Conservation (phyloP, 2,329 filamentous ascomycete species). For the Diplodia mutila region DNA sequence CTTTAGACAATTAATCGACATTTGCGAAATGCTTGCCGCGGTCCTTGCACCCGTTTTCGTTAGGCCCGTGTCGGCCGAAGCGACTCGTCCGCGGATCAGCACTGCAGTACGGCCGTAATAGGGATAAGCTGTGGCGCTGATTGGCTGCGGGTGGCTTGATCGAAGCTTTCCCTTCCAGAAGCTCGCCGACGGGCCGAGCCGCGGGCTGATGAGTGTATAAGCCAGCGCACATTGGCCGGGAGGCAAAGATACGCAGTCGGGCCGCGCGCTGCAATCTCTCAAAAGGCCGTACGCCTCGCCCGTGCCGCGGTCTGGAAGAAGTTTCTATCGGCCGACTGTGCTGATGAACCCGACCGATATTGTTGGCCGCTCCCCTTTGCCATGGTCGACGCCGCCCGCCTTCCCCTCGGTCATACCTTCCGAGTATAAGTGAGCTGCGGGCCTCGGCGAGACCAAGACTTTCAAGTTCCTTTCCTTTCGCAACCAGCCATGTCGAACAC, state of each 20-base stretch:
- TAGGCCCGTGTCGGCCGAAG: background rate
- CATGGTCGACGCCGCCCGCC: too few relatives aligned
- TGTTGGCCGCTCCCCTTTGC: background rate
- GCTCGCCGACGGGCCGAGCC: conserved; percentile 1
- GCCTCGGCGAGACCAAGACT: background rate
- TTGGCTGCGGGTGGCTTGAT: background rate
- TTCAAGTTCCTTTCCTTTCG: too few relatives aligned
- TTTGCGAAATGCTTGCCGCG: background rate
- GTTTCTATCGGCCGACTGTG: conserved; percentile 10
- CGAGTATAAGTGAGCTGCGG: conserved; percentile 1
- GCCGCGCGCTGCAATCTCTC: background rate
- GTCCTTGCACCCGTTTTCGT: background rate
- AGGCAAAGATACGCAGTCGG: background rate
- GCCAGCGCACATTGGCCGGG: background rate
- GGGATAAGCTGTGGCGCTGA: background rate
- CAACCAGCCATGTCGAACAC: conserved; percentile 19
- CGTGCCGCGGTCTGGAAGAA: background rate
- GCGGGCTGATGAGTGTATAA: background rate
- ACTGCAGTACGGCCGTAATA: background rate
- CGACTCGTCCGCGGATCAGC: background rate
- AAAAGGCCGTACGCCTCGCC: too few relatives aligned
- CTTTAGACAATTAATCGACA: background rate
- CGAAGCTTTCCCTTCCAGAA: background rate
- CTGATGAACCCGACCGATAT: background rate
- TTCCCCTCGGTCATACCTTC: background rate